These are phyloP conservation scores for Trichosporon asahii DNA, from an alignment of 1,284 basidiomycete species.

Conservation along the genomic window DNA sequence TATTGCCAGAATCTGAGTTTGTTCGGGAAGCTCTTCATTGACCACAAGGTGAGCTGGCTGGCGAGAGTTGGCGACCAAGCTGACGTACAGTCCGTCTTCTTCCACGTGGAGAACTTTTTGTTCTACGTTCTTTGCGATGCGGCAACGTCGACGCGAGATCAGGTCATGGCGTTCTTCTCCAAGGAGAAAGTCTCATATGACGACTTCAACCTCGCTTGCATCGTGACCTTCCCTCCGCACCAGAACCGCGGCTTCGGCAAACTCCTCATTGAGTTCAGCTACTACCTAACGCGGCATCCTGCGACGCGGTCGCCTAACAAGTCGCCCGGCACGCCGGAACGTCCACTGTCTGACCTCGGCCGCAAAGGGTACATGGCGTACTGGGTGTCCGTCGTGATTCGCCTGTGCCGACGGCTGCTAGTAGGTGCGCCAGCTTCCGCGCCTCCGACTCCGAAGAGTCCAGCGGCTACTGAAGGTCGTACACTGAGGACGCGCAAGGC, in stretches of 20 bases:
- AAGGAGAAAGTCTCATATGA: slow-evolving; percentile 98
- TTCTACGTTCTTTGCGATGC: slow-evolving; percentile 94
- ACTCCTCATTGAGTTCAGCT: slow-evolving; percentile 97
- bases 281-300: slow-evolving; percentile 72
- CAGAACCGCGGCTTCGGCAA: slow-evolving; percentile 88
- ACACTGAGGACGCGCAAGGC: slow-evolving; percentile 25
- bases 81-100: slow-evolving; percentile 71
- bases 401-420: slow-evolving; percentile 66
- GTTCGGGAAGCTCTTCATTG: slow-evolving; percentile 98
- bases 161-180: slow-evolving; percentile 91
- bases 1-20: slow-evolving; percentile 94
- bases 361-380: slow-evolving; percentile 85
- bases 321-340: slow-evolving; percentile 85
- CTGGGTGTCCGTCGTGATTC: slow-evolving; percentile 81
- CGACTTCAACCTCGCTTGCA: slow-evolving; percentile 95
- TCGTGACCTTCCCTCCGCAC: slow-evolving; percentile 90
- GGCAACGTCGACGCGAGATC: slow-evolving; percentile 65
- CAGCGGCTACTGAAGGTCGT: slow-evolving; percentile 18
- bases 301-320: slow-evolving; percentile 54
- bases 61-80: too few relatives aligned
- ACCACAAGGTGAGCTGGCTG: slow-evolving; percentile 66
- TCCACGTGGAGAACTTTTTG: slow-evolving; percentile 68
- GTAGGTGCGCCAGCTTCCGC: slow-evolving; percentile 8
- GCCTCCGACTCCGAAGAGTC: not conserved
- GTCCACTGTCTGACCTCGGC: slow-evolving; percentile 89